A percentile compares a stretch with the other conserved stretches of the same genome.
Conservation (phyloP, 129 eudicot genomes). For the Escallonia rubra region DNA sequence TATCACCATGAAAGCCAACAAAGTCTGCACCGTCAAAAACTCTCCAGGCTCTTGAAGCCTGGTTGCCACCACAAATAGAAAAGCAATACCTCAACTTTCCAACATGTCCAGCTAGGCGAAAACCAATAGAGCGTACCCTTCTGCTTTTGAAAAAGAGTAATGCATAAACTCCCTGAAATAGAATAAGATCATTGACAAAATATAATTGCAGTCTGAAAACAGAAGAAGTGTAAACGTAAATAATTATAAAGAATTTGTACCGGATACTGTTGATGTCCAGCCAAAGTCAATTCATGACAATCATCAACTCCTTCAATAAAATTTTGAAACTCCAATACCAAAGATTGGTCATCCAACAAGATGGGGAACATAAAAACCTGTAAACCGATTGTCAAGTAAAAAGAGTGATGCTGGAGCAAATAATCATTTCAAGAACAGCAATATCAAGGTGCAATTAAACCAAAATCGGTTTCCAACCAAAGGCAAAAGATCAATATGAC, state of each 20-base stretch:
- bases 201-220: constrained; percentile 5
- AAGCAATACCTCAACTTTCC: constrained; percentile 68
- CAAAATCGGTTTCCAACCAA: neutral
- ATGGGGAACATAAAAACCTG: constrained; percentile 85
- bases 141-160: constrained; percentile 76
- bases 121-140: constrained; percentile 77
- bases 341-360: constrained; percentile 73
- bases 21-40: neutral
- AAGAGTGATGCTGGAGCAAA: neutral
- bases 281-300: constrained; percentile 70
- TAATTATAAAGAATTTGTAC: constrained; percentile 30
- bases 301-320: constrained; percentile 81
- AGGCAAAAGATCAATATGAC: too few relatives aligned
- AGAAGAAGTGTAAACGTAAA: constrained; percentile 4
- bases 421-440: neutral
- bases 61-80: neutral
- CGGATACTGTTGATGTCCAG: constrained; percentile 80
- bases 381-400: neutral
- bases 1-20: too few relatives aligned
- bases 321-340: constrained; percentile 60
- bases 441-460: neutral
- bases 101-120: constrained; percentile 76
- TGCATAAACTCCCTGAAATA: constrained; percentile 81
- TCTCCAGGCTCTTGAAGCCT: neutral
- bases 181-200: constrained; percentile 10